These are phyloP conservation scores for Talaromyces borbonicus DNA, from an alignment of 495 filamentous ascomycete genomes.

Conservation along the genomic window DNA sequence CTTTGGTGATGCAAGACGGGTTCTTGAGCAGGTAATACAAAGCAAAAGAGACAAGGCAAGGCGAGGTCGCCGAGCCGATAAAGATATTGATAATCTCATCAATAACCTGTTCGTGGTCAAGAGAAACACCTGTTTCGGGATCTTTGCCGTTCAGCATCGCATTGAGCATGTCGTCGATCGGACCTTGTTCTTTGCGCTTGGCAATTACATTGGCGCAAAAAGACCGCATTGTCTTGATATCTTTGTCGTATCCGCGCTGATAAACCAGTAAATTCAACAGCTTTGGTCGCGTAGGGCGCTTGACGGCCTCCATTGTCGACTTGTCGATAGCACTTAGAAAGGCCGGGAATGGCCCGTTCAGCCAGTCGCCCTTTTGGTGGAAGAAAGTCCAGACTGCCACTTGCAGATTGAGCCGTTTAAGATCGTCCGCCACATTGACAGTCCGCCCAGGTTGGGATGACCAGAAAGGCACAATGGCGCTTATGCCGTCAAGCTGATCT, in stretches of 20 bases:
- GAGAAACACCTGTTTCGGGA: slow-evolving; percentile 52
- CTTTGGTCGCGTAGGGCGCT: slow-evolving; percentile 28
- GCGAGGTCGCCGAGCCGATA: slow-evolving; percentile 30
- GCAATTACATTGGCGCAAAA: slow-evolving; percentile 49
- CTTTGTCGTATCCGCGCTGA: slow-evolving; percentile 37
- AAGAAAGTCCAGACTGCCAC: slow-evolving; percentile 52
- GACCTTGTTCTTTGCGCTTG: slow-evolving; percentile 41
- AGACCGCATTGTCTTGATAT: slow-evolving; percentile 45
- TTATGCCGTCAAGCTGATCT: slow-evolving; percentile 20
- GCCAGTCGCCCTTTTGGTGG: slow-evolving; percentile 22
- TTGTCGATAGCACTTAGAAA: slow-evolving; percentile 30
- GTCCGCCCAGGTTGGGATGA: slow-evolving; percentile 12
- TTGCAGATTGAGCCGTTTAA: slow-evolving; percentile 61
- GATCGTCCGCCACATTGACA: slow-evolving; percentile 39
- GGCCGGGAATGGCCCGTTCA: slow-evolving; percentile 19
- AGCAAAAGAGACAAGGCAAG: slow-evolving; percentile 27
- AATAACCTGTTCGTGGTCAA: slow-evolving; percentile 48
- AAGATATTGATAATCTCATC: slow-evolving; percentile 48
- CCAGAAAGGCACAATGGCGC: slow-evolving; percentile 19
- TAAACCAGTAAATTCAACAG: slow-evolving; percentile 28
- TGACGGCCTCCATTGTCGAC: slow-evolving; percentile 33
- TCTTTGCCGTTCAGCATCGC: slow-evolving; percentile 59
- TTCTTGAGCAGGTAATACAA: slow-evolving; percentile 32
- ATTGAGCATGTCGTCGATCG: slow-evolving; percentile 55
- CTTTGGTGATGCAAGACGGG: slow-evolving; percentile 18